phyloP scores from a whole-genome alignment of 306 rosid species.

The Parietaria judaica region DNA sequence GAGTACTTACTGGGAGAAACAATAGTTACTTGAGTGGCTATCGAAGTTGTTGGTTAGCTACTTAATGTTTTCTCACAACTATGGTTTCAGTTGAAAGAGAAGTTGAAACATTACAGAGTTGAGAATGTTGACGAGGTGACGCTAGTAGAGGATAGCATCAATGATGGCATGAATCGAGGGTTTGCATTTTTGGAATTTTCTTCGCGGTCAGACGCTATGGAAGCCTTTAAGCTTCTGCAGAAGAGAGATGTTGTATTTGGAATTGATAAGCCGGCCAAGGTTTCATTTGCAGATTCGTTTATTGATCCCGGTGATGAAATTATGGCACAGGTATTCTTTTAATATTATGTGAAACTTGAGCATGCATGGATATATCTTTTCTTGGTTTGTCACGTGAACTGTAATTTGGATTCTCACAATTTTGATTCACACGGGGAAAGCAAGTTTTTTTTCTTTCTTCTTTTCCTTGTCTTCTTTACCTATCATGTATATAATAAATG shows the following conservation, averaged over 20 bases:
- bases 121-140: conserved; percentile 88
- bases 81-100: conserved; percentile 78
- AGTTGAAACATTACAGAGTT: conserved; percentile 87
- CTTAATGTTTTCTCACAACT: conserved; percentile 28
- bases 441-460: too few relatives aligned
- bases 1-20: neutral
- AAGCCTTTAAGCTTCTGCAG: conserved; percentile 87
- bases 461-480: too few relatives aligned
- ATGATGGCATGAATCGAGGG: conserved; percentile 89
- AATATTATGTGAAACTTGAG: conserved; percentile 7
- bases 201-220: conserved; percentile 96
- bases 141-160: conserved; percentile 79
- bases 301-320: conserved; percentile 97
- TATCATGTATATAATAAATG: too few relatives aligned
- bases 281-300: conserved; percentile 96
- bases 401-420: too few relatives aligned
- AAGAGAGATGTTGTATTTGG: conserved; percentile 94
- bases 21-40: conserved; percentile 10
- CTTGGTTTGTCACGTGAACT: too few relatives aligned
- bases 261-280: conserved; percentile 95
- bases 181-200: conserved; percentile 93
- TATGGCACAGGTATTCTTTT: conserved; percentile 81
- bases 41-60: conserved; percentile 23
- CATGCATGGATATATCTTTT: conserved; percentile 10
- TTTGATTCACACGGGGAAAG: too few relatives aligned